Conservation (phyloP, 1,284 basidiomycete species). For the Cryptococcus jaspeensis region DNA sequence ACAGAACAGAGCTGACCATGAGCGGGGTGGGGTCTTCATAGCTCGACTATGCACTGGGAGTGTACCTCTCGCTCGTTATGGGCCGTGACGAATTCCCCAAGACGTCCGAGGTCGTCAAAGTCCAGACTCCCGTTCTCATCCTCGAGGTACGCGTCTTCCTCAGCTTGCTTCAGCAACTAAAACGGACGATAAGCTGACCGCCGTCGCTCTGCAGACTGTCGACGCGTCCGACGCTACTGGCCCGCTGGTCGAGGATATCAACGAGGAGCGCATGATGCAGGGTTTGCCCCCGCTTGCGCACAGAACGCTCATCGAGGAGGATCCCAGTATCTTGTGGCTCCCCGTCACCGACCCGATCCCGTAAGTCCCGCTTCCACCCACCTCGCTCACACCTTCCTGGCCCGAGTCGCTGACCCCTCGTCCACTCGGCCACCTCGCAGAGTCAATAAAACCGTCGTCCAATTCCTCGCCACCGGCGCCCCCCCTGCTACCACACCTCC, state of each 20-base stretch:
- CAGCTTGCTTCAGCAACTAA: too few relatives aligned
- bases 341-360: slow-evolving; percentile 22
- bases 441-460: slow-evolving; percentile 20
- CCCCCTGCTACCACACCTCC: slow-evolving; percentile 9
- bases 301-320: too few relatives aligned
- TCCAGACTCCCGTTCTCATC: slow-evolving; percentile 15
- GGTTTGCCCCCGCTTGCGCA: too few relatives aligned
- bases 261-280: too few relatives aligned
- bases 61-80: slow-evolving; percentile 1
- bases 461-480: slow-evolving; percentile 15
- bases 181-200: too few relatives aligned
- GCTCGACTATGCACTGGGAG: slow-evolving; percentile 13
- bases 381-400: too few relatives aligned
- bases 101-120: neutral
- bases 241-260: neutral
- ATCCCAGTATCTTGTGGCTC: slow-evolving; percentile 18
- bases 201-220: too few relatives aligned
- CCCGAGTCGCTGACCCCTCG: neutral
- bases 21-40: neutral
- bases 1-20: too few relatives aligned
- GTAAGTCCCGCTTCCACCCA: slow-evolving; percentile 19
- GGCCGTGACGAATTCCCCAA: neutral
- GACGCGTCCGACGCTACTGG: slow-evolving; percentile 2
- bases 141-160: slow-evolving; percentile 11
- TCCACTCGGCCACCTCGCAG: slow-evolving; percentile 6